A percentile compares a stretch with the other conserved stretches of the same genome.
Evolutionary conservation across 768 basidiomycete genomes (phyloP).

Genomic region (Amanita fuliginea): DNA sequence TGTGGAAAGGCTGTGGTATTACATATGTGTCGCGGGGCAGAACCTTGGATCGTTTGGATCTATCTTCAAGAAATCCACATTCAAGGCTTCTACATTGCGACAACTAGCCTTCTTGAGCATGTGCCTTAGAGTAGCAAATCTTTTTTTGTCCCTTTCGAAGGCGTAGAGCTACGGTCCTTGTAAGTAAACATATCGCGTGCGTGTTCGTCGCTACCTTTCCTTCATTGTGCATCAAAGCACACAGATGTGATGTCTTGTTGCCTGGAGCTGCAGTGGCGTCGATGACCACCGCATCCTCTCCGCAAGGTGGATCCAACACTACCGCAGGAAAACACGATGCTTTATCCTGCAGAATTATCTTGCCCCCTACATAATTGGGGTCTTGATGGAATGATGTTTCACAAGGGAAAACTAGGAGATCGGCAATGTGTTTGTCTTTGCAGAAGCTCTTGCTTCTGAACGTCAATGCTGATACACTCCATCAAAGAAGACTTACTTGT

Average conservation of each 20-base stretch:
- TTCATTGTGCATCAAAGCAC: slow-evolving; percentile 74
- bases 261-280: slow-evolving; percentile 97
- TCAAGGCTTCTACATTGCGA: slow-evolving; percentile 63
- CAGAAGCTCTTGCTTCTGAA: slow-evolving; percentile 46
- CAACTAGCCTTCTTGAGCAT: slow-evolving; percentile 87
- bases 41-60: slow-evolving; percentile 59
- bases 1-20: slow-evolving; percentile 16
- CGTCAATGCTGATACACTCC: not conserved
- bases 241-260: slow-evolving; percentile 93
- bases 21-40: slow-evolving; percentile 78
- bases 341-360: slow-evolving; percentile 92
- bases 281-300: slow-evolving; percentile 50
- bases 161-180: slow-evolving; percentile 53
- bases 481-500: slow-evolving; percentile 27
- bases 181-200: not conserved
- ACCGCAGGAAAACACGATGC: slow-evolving; percentile 94
- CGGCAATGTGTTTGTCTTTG: slow-evolving; percentile 70
- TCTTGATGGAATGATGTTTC: slow-evolving; percentile 57
- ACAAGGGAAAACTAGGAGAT: slow-evolving; percentile 73
- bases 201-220: slow-evolving; percentile 49
- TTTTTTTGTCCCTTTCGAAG: slow-evolving; percentile 76
- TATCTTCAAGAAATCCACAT: slow-evolving; percentile 77
- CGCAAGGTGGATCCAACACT: slow-evolving; percentile 65
- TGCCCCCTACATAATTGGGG: slow-evolving; percentile 62
- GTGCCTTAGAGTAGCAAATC: slow-evolving; percentile 71